phyloP scores from a whole-genome alignment of 2,329 filamentous ascomycete species.

The Xylaria hypoxylon region DNA sequence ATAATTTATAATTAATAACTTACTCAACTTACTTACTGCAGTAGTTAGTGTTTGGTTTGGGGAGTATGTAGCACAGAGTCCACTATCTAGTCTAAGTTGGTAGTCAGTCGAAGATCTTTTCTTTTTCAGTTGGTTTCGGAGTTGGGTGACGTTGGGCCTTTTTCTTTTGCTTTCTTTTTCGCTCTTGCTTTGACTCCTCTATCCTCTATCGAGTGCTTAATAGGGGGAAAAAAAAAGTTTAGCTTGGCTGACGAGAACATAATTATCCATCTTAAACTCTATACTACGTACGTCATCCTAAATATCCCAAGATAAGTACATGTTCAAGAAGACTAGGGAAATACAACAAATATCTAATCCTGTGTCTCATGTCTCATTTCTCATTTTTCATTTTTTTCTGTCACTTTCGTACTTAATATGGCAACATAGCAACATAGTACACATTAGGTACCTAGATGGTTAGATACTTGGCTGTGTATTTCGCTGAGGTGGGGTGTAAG shows the following conservation, averaged over 20 bases:
- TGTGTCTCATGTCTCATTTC: neutral
- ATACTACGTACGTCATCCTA: no score
- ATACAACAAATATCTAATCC: no score
- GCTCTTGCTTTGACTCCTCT: neutral
- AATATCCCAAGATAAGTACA: no score
- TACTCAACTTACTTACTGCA: no score
- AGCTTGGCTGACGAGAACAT: neutral
- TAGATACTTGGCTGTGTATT: no score
- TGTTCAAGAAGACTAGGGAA: no score
- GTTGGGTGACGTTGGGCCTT: neutral
- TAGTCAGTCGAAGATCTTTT: conserved; percentile 6
- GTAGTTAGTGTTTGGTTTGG: no score
- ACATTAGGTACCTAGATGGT: no score
- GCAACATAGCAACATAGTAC: neutral
- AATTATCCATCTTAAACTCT: no score
- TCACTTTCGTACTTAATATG: neutral
- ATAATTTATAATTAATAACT: no score
- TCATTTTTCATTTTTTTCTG: no score
- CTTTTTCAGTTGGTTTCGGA: conserved; percentile 8
- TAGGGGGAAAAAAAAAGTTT: neutral
- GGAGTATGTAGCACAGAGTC: no score
- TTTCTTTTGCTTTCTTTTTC: neutral
- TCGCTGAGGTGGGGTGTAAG: neutral
- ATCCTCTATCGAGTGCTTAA: neutral
- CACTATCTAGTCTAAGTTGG: neutral